These are phyloP conservation scores for Vachellia collinsii DNA, from an alignment of 306 rosid genomes.

Conservation along the genomic window DNA sequence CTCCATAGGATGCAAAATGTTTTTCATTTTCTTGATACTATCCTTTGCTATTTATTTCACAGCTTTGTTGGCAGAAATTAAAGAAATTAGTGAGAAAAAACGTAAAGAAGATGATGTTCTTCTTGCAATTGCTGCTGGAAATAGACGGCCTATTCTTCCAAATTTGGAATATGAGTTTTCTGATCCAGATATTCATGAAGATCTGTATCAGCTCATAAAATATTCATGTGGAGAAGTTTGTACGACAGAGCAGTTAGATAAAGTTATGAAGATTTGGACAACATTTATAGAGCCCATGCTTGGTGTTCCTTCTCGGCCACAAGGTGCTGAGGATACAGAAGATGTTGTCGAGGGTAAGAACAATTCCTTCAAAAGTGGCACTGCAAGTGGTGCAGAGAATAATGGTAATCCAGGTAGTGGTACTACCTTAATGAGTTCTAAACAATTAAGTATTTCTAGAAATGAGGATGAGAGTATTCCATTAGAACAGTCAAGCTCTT, in stretches of 20 bases:
- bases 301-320: slow-evolving; percentile 83
- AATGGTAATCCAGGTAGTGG: slow-evolving; percentile 66
- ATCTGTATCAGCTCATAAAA: slow-evolving; percentile 84
- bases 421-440: slow-evolving; percentile 53
- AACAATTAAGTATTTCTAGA: slow-evolving; percentile 55
- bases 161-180: slow-evolving; percentile 84
- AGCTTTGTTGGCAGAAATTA: slow-evolving; percentile 92
- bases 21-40: slow-evolving; percentile 28
- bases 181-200: slow-evolving; percentile 90
- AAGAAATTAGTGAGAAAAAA: slow-evolving; percentile 94
- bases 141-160: slow-evolving; percentile 81
- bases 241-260: slow-evolving; percentile 85
- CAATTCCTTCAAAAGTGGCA: slow-evolving; percentile 53
- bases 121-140: slow-evolving; percentile 94
- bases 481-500: slow-evolving; percentile 72
- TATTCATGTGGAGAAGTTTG: slow-evolving; percentile 98
- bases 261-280: slow-evolving; percentile 95
- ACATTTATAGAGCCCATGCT: slow-evolving; percentile 86
- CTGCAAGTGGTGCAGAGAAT: slow-evolving; percentile 55
- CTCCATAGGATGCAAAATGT: not conserved
- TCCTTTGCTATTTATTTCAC: slow-evolving; percentile 45
- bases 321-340: slow-evolving; percentile 85
- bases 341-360: slow-evolving; percentile 70
- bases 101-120: slow-evolving; percentile 89
- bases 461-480: slow-evolving; percentile 67